A percentile compares a stretch with the other conserved stretches of the same genome.
Evolutionary conservation across 495 filamentous ascomycete genomes (phyloP).

Genomic region (Aspergillus diversus): DNA sequence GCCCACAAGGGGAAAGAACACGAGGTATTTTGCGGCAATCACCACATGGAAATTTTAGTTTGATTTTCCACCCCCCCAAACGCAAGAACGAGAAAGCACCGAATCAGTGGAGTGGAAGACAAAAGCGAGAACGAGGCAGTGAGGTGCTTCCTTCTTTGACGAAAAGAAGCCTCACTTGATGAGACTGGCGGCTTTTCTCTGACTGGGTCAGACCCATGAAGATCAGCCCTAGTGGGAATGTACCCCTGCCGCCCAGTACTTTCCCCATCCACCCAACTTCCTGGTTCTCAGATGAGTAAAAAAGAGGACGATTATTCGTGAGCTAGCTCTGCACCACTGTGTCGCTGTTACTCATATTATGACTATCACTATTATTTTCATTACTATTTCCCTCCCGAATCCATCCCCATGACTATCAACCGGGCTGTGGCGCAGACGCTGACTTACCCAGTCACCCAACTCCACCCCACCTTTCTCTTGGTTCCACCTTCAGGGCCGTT

Average conservation of each 20-base stretch:
- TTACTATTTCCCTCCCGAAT: background rate
- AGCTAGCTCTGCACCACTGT: background rate
- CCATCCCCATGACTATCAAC: background rate
- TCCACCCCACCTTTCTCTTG: background rate
- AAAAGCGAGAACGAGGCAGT: background rate
- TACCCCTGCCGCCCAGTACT: slow-evolving; percentile 15
- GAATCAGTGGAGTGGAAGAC: background rate
- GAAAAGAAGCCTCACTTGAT: background rate
- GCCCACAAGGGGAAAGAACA: too few species aligned
- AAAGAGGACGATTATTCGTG: too few species aligned
- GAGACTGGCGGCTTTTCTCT: background rate
- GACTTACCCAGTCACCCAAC: background rate
- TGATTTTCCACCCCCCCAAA: too few species aligned
- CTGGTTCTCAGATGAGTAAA: background rate
- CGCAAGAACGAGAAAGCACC: too few species aligned
- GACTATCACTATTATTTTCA: slow-evolving; percentile 4
- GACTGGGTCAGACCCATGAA: slow-evolving; percentile 22
- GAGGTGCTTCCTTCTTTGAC: too few species aligned
- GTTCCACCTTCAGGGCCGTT: background rate
- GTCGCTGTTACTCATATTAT: background rate
- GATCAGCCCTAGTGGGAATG: slow-evolving; percentile 47
- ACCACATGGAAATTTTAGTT: too few species aligned
- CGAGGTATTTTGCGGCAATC: too few species aligned
- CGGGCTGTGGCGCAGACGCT: slow-evolving; percentile 1
- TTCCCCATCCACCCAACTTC: slow-evolving; percentile 8